phyloP scores from a whole-genome alignment of 2,329 filamentous ascomycete species.

The Diplodia mutila region DNA sequence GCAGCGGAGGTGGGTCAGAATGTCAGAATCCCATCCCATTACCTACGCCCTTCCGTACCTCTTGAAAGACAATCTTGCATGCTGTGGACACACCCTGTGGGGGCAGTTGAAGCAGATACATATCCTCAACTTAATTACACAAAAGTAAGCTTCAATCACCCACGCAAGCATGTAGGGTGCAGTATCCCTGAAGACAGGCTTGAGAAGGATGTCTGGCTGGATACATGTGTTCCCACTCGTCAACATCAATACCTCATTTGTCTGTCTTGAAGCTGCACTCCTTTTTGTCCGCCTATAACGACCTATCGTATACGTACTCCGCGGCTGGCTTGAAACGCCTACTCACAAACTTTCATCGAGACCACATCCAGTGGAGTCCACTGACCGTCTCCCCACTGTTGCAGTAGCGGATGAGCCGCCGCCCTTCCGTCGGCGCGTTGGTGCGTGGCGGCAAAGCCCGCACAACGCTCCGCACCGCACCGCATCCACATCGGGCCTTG shows the following conservation, averaged over 20 bases:
- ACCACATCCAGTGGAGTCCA: background rate
- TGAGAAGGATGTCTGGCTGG: too few relatives aligned
- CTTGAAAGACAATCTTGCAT: background rate
- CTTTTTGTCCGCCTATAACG: background rate
- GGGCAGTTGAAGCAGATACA: too few relatives aligned
- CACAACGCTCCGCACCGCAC: slow-evolving; percentile 14
- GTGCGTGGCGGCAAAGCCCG: background rate
- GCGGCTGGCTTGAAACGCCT: background rate
- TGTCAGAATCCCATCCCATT: background rate
- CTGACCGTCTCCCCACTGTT: background rate
- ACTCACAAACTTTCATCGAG: background rate
- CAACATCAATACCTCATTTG: background rate
- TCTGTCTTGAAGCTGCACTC: background rate
- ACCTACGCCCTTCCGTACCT: too few relatives aligned
- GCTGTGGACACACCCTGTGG: too few relatives aligned
- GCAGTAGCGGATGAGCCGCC: background rate
- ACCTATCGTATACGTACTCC: background rate
- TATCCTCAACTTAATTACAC: too few relatives aligned
- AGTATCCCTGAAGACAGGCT: too few relatives aligned
- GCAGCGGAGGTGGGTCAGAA: background rate
- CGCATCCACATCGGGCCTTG: background rate
- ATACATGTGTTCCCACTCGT: too few relatives aligned
- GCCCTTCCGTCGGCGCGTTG: background rate
- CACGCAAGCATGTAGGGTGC: too few relatives aligned
- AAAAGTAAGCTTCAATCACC: too few relatives aligned